Evolutionary conservation across 768 basidiomycete species (phyloP).

Genomic region (Sistotremastrum suecicum): DNA sequence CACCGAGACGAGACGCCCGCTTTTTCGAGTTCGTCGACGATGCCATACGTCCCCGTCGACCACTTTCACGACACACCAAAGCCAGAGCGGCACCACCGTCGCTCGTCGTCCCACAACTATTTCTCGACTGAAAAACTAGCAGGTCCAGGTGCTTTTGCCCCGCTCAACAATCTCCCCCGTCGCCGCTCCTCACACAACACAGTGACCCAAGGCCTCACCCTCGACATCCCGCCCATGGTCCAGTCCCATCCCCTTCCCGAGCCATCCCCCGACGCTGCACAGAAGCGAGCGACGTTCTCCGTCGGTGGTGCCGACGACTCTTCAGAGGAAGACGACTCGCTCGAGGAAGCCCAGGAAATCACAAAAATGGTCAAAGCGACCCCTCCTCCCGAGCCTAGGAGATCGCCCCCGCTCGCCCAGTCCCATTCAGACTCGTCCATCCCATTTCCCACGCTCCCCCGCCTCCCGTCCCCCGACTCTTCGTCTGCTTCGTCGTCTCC

Average conservation of each 20-base stretch:
- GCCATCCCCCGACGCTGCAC: too few species aligned
- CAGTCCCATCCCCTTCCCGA: conserved; percentile 20
- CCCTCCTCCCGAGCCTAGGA: conserved; percentile 10
- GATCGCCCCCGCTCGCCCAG: conserved; percentile 3
- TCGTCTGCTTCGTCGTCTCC: conserved; percentile 6
- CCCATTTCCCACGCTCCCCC: conserved; percentile 30
- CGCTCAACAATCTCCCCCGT: conserved; percentile 32
- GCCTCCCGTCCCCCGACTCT: conserved; percentile 12
- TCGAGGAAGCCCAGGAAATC: conserved; percentile 12
- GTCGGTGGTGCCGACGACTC: conserved; percentile 22
- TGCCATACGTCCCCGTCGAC: too few species aligned
- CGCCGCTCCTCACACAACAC: conserved; percentile 16
- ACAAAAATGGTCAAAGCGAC: not conserved
- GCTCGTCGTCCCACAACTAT: conserved; percentile 14
- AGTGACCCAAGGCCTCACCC: conserved; percentile 12
- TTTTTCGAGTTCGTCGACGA: too few species aligned
- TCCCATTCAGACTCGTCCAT: conserved; percentile 12
- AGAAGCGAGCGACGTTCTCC: too few species aligned
- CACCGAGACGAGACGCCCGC: too few species aligned
- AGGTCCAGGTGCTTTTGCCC: conserved; percentile 34
- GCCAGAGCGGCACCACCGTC: conserved; percentile 9
- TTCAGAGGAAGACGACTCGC: conserved; percentile 13
- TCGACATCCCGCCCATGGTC: conserved; percentile 3
- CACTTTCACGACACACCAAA: too few species aligned
- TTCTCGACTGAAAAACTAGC: conserved; percentile 23